These are phyloP conservation scores for Malus hybrid DNA, from an alignment of 331 rosid genomes.

Conservation along the genomic window DNA sequence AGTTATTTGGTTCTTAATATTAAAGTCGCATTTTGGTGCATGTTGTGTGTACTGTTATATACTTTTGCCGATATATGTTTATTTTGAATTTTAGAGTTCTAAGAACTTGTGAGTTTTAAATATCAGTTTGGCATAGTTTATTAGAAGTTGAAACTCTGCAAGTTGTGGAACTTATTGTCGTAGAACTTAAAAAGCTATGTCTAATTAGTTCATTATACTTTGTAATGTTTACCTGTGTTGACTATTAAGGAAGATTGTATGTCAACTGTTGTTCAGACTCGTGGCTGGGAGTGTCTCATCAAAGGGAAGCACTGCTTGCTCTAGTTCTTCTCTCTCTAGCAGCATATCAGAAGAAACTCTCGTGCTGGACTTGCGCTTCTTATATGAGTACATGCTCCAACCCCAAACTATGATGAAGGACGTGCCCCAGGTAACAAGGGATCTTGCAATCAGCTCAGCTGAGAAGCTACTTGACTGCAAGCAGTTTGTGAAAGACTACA, in stretches of 20 bases:
- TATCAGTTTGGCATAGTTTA: too few relatives aligned
- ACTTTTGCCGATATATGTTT: too few relatives aligned
- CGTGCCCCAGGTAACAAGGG: slow-evolving; percentile 47
- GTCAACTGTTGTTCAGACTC: slow-evolving; percentile 38
- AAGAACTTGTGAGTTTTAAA: too few relatives aligned
- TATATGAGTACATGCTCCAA: slow-evolving; percentile 71
- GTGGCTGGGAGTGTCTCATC: slow-evolving; percentile 38
- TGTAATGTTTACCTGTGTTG: neutral
- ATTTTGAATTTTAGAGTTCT: too few relatives aligned
- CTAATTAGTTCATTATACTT: neutral
- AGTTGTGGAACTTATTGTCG: neutral
- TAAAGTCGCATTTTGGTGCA: too few relatives aligned
- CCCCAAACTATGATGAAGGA: slow-evolving; percentile 56
- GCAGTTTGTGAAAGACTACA: slow-evolving; percentile 80
- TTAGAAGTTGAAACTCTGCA: too few relatives aligned
- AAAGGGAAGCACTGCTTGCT: slow-evolving; percentile 22
- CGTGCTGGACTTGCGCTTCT: slow-evolving; percentile 55
- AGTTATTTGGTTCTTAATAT: neutral
- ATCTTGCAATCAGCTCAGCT: slow-evolving; percentile 52
- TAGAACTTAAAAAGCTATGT: neutral
- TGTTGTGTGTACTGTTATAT: too few relatives aligned
- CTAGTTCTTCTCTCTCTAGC: slow-evolving; percentile 29
- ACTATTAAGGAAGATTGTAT: slow-evolving; percentile 1
- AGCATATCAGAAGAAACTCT: slow-evolving; percentile 60
- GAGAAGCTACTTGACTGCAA: slow-evolving; percentile 90